Evolutionary conservation across 345 rosid species (phyloP).

Genomic region (Linum trigynum): DNA sequence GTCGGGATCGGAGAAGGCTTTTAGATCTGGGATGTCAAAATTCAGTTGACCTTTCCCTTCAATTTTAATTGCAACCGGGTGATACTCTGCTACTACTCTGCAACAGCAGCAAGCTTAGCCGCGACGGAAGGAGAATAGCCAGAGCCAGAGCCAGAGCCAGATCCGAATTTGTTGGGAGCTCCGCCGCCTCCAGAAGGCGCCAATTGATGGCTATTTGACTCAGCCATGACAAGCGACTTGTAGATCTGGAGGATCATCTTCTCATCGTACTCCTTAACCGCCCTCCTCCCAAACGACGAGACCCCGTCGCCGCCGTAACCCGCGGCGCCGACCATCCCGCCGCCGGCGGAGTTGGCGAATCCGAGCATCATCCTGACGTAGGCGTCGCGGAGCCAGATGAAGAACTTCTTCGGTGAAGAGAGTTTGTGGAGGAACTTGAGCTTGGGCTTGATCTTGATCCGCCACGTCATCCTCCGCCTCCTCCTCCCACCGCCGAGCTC

Average conservation of each 20-base stretch:
- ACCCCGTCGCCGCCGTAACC: constrained; percentile 5
- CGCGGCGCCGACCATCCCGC: neutral
- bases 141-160: no score
- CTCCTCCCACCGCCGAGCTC: constrained; percentile 15
- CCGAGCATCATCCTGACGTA: constrained; percentile 57
- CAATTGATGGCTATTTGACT: neutral
- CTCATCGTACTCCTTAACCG: constrained; percentile 42
- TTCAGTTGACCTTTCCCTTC: no score
- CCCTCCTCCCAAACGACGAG: constrained; percentile 18
- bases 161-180: neutral
- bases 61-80: no score
- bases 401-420: constrained; percentile 36
- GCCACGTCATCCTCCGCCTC: constrained; percentile 33
- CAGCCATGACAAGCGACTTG: constrained; percentile 19
- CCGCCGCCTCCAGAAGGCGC: constrained; percentile 3
- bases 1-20: no score
- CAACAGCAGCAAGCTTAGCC: no score
- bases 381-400: constrained; percentile 58
- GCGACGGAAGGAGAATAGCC: no score
- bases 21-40: no score
- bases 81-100: no score
- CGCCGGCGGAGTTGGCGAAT: constrained; percentile 26
- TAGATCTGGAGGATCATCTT: constrained; percentile 30
- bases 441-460: constrained; percentile 45
- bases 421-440: constrained; percentile 17